phyloP scores from a whole-genome alignment of 306 rosid species.

The Ormosia emarginata region DNA sequence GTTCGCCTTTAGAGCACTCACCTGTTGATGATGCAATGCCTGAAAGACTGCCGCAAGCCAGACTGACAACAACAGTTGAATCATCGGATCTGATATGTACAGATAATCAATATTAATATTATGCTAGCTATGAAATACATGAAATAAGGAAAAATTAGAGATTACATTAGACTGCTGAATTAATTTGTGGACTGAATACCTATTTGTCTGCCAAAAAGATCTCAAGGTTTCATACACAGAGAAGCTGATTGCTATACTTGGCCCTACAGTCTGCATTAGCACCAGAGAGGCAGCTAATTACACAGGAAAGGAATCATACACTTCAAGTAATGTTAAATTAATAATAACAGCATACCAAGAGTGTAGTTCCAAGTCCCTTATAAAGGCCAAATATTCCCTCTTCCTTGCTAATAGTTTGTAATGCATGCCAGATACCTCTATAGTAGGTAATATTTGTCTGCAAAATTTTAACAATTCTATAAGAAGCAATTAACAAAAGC shows the following conservation, averaged over 20 bases:
- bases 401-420: conserved; percentile 72
- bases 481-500: not conserved
- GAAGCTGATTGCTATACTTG: conserved; percentile 93
- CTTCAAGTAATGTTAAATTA: conserved; percentile 7
- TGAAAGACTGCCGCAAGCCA: conserved; percentile 94
- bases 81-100: conserved; percentile 59
- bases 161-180: not conserved
- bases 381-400: conserved; percentile 90
- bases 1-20: conserved; percentile 49
- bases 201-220: conserved; percentile 70
- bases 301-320: not conserved
- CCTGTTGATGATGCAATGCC: conserved; percentile 98
- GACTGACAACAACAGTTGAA: conserved; percentile 69
- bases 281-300: conserved; percentile 18
- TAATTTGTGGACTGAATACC: conserved; percentile 47
- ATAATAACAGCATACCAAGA: conserved; percentile 62
- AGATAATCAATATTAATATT: conserved; percentile 7
- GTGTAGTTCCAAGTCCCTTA: conserved; percentile 97
- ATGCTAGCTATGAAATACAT: not conserved
- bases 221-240: conserved; percentile 86
- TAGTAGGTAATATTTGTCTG: conserved; percentile 81
- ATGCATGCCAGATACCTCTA: conserved; percentile 76
- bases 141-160: not conserved
- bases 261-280: conserved; percentile 85
- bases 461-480: conserved; percentile 30